Evolutionary conservation across 805 yeast genomes (phyloP).

Genomic region (Saccharomyces kudriavzevii): DNA sequence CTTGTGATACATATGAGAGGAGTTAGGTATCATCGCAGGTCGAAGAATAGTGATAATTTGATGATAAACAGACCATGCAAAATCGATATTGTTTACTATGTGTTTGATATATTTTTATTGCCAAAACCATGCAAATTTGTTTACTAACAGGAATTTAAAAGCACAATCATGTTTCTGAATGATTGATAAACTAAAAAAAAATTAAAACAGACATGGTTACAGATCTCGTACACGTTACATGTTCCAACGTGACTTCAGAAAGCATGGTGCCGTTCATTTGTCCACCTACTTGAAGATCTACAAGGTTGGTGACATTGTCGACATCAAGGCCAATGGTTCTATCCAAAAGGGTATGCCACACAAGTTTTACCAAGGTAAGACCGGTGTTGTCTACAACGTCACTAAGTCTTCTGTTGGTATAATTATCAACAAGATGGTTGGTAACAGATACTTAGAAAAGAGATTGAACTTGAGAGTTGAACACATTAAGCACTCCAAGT

Average conservation of each 20-base stretch:
- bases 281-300: conserved; percentile 95
- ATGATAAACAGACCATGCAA: neutral
- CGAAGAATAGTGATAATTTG: neutral
- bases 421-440: conserved; percentile 95
- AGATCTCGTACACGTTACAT: conserved; percentile 99
- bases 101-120: neutral
- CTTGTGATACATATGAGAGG: neutral
- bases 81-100: neutral
- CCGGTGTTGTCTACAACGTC: conserved; percentile 98
- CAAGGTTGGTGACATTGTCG: conserved; percentile 99
- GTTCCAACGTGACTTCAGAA: conserved; percentile 98
- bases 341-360: conserved; percentile 99
- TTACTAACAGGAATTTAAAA: neutral
- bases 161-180: neutral
- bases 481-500: conserved; percentile 98
- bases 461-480: conserved; percentile 97
- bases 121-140: neutral
- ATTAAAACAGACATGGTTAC: conserved; percentile 77
- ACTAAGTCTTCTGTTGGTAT: conserved; percentile 99
- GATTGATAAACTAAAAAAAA: neutral
- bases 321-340: conserved; percentile 98
- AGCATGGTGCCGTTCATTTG: conserved; percentile 87
- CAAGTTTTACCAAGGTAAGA: conserved; percentile 99
- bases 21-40: neutral
- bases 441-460: conserved; percentile 98